Evolutionary conservation across 768 basidiomycete genomes (phyloP), one percentile per base, ranked within the genome.

Genomic region (Dictyophora rubrovolvata): DNA sequence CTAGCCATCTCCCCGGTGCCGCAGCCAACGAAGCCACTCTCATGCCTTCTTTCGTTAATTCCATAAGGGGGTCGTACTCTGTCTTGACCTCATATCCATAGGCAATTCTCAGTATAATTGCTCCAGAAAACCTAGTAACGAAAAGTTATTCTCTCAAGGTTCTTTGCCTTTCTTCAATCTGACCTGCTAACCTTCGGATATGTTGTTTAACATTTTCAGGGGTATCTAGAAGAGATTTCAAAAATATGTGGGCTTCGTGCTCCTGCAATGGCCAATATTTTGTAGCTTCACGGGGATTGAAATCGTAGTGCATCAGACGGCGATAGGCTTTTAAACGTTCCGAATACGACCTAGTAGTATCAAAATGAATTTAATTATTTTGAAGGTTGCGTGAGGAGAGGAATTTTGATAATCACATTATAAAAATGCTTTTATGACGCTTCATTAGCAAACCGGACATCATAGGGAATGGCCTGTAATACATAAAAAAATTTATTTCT

Each of bases 241-340:
- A 63, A 37, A 80, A 65, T 1, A 66, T 66, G 17, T 50, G 59
- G 0, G 70, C 64, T 63, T 78, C 75, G 14, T 68, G 65, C 53
- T 76, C 69, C 28, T 78, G 65, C 28, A 75, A 63, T 0, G 68
- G 65, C 66, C 66, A 70, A 62, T 74, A 75, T 16, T 67, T 62
- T 42, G 65, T 68, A 16, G 72, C 70, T 0, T 73, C 74, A 47
- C 68, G 69, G 1, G 70, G 55, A 6, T 71, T 70, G 1, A 79
- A 63, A 0, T 72, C 73, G 16, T 67, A 61, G 37, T 74, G 70
- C 1, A 80, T 61, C 1, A 79, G 65, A 33, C 65, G 73, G 11
- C 79, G 73, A 53, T 79, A 79, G 8, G 68, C 65, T 60, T 65
- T 71, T 60, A 78, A 72, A 33, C 74, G 68, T 36, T 59, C 57